These are phyloP conservation scores for Ophiosphaerella herpotricha DNA, from an alignment of 2,329 filamentous ascomycete genomes.

Conservation along the genomic window DNA sequence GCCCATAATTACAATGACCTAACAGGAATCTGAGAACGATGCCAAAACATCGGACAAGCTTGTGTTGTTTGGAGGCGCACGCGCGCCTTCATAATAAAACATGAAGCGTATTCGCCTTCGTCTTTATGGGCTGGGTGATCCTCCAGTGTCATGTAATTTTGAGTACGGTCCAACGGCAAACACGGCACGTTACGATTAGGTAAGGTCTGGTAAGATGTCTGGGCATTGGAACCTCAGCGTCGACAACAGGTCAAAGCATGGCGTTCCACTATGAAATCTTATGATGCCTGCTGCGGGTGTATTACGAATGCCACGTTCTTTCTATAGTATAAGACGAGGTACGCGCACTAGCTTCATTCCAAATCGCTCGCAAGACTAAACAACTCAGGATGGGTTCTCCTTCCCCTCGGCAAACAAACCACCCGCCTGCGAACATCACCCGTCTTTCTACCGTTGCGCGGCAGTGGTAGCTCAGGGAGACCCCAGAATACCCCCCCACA, in stretches of 20 bases:
- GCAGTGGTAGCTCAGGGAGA: background rate
- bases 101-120: background rate
- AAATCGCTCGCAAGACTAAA: conserved; percentile 6
- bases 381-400: conserved; percentile 32
- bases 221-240: conserved; percentile 12
- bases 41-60: no score
- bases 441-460: conserved; percentile 9
- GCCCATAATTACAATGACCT: no score
- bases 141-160: background rate
- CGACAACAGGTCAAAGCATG: background rate
- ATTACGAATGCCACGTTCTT: conserved; percentile 33
- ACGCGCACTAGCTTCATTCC: background rate
- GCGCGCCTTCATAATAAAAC: background rate
- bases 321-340: conserved; percentile 26
- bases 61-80: background rate
- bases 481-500: background rate
- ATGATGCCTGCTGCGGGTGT: background rate
- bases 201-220: conserved; percentile 10
- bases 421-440: conserved; percentile 16
- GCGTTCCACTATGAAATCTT: conserved; percentile 1
- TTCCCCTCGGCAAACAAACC: conserved; percentile 31
- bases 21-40: no score
- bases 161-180: conserved; percentile 8
- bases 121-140: no score
- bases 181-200: conserved; percentile 24